Base-by-base conservation (phyloP, 805 yeast genomes). In the Blastobotrys robertii region DNA sequence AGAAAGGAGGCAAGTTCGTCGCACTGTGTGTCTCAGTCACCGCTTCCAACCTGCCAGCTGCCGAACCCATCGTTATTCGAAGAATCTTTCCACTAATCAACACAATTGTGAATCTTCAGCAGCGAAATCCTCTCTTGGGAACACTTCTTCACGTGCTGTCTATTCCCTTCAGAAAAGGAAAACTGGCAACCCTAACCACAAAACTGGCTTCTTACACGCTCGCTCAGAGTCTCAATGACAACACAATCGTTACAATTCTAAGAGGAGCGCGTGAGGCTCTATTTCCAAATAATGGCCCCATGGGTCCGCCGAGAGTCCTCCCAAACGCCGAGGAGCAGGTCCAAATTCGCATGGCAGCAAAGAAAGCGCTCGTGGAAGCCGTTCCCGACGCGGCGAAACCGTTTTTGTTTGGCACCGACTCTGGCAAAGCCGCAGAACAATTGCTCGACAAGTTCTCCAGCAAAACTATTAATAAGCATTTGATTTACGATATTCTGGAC, bases 221-320 rank as follows among this genome's bases (percentile, higher is more conserved):
- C 34, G 35, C 38, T 12, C 37, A 43, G 25, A 34, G 38, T 10
- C 29, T 53, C 13, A 44, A 38, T 22, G 50, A 44, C 16, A 37
- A 47, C 2, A 47, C 55, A 8, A 44, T 55, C 9, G 51, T 53
- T 1, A 42, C 42, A 2, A 37, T 57, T 3, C 25, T 71, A 5
- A 50, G 50, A n/a, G 49, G 52, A 10, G 47, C 64, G 2, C 55
- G 77, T 41, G 55, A 57, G 28, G 54, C 59, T 28, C 48, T 73
- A n/a, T 74, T 73, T 45, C 77, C 79, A 2, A 57, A 56, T 19
- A 76, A 74, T 52, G 70, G 67, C 11, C 54, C 55, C n/a, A 66
- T 74, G 70, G 78, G 78, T 0, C 72, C 73, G 3, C 64, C 72
- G 3, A 52, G 71, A 15, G 51, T 59, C 2, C 58, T 63, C n/a